Evolutionary conservation across 768 basidiomycete species (phyloP).

Genomic region (Tricholoma hemisulphureum): DNA sequence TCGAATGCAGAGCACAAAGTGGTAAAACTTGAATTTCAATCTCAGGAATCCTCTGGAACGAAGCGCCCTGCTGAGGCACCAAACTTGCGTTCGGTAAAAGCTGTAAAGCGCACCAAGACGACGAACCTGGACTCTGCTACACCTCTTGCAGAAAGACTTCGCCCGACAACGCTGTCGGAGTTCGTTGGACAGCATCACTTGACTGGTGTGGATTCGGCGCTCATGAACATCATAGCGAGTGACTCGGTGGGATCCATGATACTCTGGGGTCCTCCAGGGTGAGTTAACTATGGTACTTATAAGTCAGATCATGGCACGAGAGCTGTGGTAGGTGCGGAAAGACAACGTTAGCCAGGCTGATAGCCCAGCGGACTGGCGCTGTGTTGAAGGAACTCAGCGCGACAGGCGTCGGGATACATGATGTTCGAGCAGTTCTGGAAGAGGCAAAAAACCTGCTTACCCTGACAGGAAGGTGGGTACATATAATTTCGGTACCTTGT

Average conservation of each 20-base stretch:
- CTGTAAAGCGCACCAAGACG: slow-evolving; percentile 21
- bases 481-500: neutral
- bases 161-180: slow-evolving; percentile 61
- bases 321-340: slow-evolving; percentile 55
- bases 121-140: slow-evolving; percentile 26
- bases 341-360: slow-evolving; percentile 71
- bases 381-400: slow-evolving; percentile 77
- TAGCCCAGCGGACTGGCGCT: slow-evolving; percentile 58
- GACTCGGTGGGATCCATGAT: slow-evolving; percentile 60
- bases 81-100: slow-evolving; percentile 2
- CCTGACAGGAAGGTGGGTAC: slow-evolving; percentile 56
- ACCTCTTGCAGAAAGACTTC: slow-evolving; percentile 71
- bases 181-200: slow-evolving; percentile 74
- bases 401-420: slow-evolving; percentile 64
- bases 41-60: slow-evolving; percentile 1
- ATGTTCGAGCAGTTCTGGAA: slow-evolving; percentile 72
- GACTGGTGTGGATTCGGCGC: slow-evolving; percentile 52
- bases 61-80: slow-evolving; percentile 20
- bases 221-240: slow-evolving; percentile 50
- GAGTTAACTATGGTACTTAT: slow-evolving; percentile 5
- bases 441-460: slow-evolving; percentile 68
- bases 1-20: slow-evolving; percentile 17
- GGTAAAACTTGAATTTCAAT: slow-evolving; percentile 10
- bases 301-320: neutral
- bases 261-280: slow-evolving; percentile 79